Percentiles rank a stretch among this genome's conserved stretches.
phyloP scores from a whole-genome alignment of 305 asterid genomes.

The Solanum hybrid region DNA sequence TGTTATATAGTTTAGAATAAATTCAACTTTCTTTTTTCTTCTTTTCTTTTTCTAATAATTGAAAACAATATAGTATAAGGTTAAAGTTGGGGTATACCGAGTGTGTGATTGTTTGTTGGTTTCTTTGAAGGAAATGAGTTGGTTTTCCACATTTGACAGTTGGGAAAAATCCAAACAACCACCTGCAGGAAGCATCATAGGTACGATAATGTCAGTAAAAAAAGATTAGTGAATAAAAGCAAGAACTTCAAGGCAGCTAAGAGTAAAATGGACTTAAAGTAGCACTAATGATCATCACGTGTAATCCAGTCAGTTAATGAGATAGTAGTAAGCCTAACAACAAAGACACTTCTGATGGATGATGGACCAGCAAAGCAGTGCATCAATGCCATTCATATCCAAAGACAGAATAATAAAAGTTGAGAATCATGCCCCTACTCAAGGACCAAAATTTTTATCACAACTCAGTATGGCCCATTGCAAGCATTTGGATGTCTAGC shows the following conservation, averaged over 20 bases:
- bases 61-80: conserved; percentile 31
- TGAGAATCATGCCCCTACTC: conserved; percentile 1
- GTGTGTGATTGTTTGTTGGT: conserved; percentile 15
- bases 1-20: conserved; percentile 27
- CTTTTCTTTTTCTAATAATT: conserved; percentile 5
- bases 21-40: conserved; percentile 2
- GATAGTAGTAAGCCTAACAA: conserved; percentile 12
- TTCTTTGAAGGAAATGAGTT: conserved; percentile 24
- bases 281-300: conserved; percentile 28
- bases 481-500: not conserved
- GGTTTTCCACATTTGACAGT: conserved; percentile 38
- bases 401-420: not conserved
- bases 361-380: not conserved
- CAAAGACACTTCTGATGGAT: conserved; percentile 13
- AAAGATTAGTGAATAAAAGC: conserved; percentile 3
- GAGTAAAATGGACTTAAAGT: conserved; percentile 4
- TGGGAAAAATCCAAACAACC: conserved; percentile 20
- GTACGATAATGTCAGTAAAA: conserved; percentile 15
- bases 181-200: conserved; percentile 35
- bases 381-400: not conserved
- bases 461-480: not conserved
- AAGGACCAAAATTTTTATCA: not conserved
- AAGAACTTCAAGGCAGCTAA: not conserved
- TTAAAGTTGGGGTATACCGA: conserved; percentile 30
- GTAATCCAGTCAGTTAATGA: conserved; percentile 16